Conservation (phyloP, 176 grass and related monocot genomes). For the Oryza punctata region DNA sequence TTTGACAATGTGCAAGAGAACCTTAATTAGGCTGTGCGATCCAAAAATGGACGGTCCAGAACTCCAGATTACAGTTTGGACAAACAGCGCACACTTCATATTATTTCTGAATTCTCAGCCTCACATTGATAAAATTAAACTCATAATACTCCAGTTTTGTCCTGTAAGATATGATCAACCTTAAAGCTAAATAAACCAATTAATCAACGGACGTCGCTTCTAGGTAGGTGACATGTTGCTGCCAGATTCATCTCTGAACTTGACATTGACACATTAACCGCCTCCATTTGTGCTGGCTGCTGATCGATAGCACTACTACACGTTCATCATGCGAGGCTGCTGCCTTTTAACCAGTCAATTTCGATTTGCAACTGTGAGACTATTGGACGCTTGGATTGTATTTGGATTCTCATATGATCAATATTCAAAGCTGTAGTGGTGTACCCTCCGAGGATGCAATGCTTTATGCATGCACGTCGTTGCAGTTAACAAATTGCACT, state of each 20-base stretch:
- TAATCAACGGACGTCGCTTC: background rate
- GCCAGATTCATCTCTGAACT: background rate
- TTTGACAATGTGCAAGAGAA: too few species aligned
- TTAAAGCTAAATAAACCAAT: slow-evolving; percentile 8
- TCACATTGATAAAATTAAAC: too few species aligned
- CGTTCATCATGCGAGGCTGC: background rate
- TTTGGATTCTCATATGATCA: background rate
- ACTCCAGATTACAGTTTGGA: background rate
- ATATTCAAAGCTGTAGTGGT: too few species aligned
- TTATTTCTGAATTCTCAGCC: too few species aligned
- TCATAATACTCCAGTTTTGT: too few species aligned
- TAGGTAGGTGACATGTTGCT: background rate
- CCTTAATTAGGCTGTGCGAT: background rate
- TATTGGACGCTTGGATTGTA: background rate
- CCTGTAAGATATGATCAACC: background rate
- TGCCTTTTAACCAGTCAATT: background rate
- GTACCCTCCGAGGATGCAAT: background rate
- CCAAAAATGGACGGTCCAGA: background rate
- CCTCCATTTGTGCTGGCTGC: background rate
- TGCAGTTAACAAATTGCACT: background rate
- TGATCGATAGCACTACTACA: background rate
- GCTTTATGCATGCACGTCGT: background rate
- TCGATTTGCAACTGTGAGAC: background rate
- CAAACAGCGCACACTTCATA: too few species aligned
- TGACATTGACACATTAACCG: background rate